These are phyloP conservation scores for Cryptococcus sp. DNA, from an alignment of 1,284 basidiomycete species.

Conservation along the genomic window DNA sequence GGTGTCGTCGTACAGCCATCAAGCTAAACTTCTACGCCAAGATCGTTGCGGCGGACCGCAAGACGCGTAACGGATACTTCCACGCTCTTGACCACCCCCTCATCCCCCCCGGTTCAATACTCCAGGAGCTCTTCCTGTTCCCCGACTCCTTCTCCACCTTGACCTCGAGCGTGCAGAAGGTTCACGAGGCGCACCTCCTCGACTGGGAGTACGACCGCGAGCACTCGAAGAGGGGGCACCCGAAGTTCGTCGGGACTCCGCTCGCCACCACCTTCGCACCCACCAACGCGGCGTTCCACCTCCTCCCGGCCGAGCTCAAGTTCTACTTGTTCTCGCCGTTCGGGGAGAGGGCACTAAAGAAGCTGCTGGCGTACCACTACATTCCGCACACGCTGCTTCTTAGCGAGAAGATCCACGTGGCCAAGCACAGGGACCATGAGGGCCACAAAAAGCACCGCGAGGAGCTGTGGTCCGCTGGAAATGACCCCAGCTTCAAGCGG, in stretches of 20 bases:
- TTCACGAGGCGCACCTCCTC: constrained; percentile 52
- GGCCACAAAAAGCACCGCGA: constrained; percentile 3
- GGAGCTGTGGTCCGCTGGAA: constrained; percentile 16
- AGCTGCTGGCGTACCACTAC: constrained; percentile 65
- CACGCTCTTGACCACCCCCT: constrained; percentile 63
- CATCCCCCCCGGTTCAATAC: constrained; percentile 61
- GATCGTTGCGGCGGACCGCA: constrained; percentile 54
- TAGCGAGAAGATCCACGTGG: constrained; percentile 54
- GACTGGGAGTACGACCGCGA: constrained; percentile 50
- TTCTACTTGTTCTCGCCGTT: constrained; percentile 67
- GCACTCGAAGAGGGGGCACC: constrained; percentile 46
- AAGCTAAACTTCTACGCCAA: constrained; percentile 60
- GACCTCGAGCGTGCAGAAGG: constrained; percentile 61
- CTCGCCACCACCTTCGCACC: constrained; percentile 65
- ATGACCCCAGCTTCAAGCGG: constrained; percentile 53
- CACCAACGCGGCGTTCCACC: constrained; percentile 61
- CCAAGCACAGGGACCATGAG: constrained; percentile 19
- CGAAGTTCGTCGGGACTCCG: constrained; percentile 54
- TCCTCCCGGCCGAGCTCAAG: constrained; percentile 58
- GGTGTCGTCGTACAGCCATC: constrained; percentile 30
- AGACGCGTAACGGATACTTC: constrained; percentile 62
- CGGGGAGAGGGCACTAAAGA: constrained; percentile 58
- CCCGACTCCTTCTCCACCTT: constrained; percentile 59
- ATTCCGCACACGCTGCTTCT: constrained; percentile 60
- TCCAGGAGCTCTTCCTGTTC: constrained; percentile 59